phyloP scores from a whole-genome alignment of 352 stramenopile species.

The Phytophthora agathidicida region DNA sequence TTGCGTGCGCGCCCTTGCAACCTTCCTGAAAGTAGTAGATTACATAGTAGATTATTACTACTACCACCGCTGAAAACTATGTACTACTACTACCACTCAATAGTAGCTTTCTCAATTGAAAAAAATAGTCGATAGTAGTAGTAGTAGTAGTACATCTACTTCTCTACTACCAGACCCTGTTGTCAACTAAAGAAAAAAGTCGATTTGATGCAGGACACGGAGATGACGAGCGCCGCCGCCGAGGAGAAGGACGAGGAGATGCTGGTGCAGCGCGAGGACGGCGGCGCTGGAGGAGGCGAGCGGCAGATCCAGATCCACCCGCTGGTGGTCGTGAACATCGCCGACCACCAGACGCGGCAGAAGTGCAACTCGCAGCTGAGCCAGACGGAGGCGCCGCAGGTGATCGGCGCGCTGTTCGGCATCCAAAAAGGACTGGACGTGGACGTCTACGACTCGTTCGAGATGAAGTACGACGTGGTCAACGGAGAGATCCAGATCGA shows the following conservation, averaged over 20 bases:
- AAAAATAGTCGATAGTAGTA: too few relatives aligned
- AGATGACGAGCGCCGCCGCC: slow-evolving; percentile 53
- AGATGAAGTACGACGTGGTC: slow-evolving; percentile 80
- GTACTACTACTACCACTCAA: too few relatives aligned
- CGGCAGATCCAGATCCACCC: slow-evolving; percentile 81
- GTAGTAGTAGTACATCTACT: too few relatives aligned
- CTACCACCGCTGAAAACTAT: too few relatives aligned
- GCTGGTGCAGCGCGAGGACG: slow-evolving; percentile 52
- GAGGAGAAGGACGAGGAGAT: slow-evolving; percentile 51
- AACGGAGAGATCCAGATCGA: slow-evolving; percentile 72
- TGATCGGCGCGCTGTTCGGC: slow-evolving; percentile 94
- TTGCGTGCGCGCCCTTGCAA: too few relatives aligned
- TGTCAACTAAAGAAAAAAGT: too few relatives aligned
- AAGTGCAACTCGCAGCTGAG: slow-evolving; percentile 62
- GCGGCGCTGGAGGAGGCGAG: slow-evolving; percentile 55
- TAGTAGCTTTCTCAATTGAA: too few relatives aligned
- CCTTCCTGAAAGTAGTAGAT: too few relatives aligned
- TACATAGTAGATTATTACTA: too few relatives aligned
- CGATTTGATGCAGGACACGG: slow-evolving; percentile 65
- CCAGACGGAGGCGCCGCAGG: slow-evolving; percentile 52
- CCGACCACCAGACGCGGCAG: slow-evolving; percentile 94
- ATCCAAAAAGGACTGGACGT: slow-evolving; percentile 86
- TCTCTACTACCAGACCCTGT: too few relatives aligned
- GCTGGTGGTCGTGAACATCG: slow-evolving; percentile 94
- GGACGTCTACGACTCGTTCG: slow-evolving; percentile 88